Percentiles rank a stretch among this genome's conserved stretches.
These are phyloP conservation scores for Smallanthus sonchifolius DNA, from an alignment of 129 eudicot species.

Conservation along the genomic window DNA sequence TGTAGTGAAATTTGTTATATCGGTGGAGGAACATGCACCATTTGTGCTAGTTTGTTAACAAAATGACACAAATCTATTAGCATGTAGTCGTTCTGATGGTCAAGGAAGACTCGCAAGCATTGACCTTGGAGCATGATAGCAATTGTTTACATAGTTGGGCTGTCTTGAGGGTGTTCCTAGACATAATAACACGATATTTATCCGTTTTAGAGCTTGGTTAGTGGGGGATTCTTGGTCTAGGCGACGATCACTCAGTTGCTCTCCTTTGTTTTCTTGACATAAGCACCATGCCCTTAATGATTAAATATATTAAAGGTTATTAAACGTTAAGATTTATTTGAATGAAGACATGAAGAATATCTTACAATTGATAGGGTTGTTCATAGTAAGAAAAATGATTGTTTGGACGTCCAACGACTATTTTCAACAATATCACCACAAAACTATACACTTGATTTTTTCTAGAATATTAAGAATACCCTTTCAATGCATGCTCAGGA, in stretches of 20 bases:
- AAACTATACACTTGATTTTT: constrained; percentile 41
- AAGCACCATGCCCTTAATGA: constrained; percentile 18
- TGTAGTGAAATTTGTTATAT: neutral
- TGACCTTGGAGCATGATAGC: constrained; percentile 33
- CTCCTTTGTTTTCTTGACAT: constrained; percentile 27
- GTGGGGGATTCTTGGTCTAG: neutral
- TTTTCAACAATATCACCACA: constrained; percentile 33
- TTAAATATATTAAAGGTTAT: neutral
- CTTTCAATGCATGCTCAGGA: constrained; percentile 41
- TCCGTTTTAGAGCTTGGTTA: constrained; percentile 23
- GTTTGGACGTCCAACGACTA: constrained; percentile 20
- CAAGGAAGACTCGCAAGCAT: constrained; percentile 17
- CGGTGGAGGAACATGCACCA: neutral
- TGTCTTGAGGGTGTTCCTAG: constrained; percentile 27
- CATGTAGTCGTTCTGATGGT: constrained; percentile 22
- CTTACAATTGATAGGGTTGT: constrained; percentile 12
- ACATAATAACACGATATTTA: constrained; percentile 34
- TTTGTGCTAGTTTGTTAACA: constrained; percentile 7
- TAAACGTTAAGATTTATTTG: neutral
- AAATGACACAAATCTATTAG: constrained; percentile 3
- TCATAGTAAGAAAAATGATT: constrained; percentile 3
- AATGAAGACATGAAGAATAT: neutral
- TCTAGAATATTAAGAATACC: constrained; percentile 30
- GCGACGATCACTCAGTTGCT: constrained; percentile 16
- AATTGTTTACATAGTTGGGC: constrained; percentile 38